Base-by-base conservation (phyloP, 768 basidiomycete species). In the Coprinopsis sp. region DNA sequence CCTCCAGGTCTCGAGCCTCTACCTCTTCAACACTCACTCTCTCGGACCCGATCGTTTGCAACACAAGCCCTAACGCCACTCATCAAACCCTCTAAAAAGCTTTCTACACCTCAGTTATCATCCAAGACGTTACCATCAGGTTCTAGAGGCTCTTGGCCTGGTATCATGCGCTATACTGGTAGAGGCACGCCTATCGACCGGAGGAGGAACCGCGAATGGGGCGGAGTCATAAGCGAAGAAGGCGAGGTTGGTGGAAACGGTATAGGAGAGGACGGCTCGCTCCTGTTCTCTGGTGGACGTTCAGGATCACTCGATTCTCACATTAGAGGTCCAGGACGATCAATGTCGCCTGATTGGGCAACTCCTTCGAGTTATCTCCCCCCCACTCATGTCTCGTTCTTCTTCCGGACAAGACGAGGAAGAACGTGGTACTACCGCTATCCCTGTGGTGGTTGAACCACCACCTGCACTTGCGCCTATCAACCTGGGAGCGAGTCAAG, bases 101-200 rank as follows among this genome's bases (percentile, higher is more conserved):
- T 46, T 18, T 47, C 51, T 3, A 54, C 56, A 2, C 23, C 52
- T 3, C 50, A 50, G 23, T 38, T 52, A 25, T 53, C 63, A 4
- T 56, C 63, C 14, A 47, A 57, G 16, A 61, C 63, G 4, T 51
- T 61, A 1, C 54, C 64, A 0, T 58, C 65, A 0, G 51, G 60
- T n/a, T 52, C 62, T 11, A 58, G 68, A 7, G 70, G 71, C 4
- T 71, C 76, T 1, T 74, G 72, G 71, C 73, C 73, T 0, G 58
- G 71, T 14, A 57, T 42, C 27, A 42, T 69, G 30, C 63, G 62
- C 37, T 74, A 74, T 50, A 67, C 74, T 5, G 74, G 72, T 10
- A 64, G 73, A 18, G 75, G 75, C 1, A 78, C 76, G 1, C 76
- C 74, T 1, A 66, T 76, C 14, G 74, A 76, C 51, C 66, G 59